Base-by-base conservation (phyloP, 345 rosid genomes). In the Arabis alpina region DNA sequence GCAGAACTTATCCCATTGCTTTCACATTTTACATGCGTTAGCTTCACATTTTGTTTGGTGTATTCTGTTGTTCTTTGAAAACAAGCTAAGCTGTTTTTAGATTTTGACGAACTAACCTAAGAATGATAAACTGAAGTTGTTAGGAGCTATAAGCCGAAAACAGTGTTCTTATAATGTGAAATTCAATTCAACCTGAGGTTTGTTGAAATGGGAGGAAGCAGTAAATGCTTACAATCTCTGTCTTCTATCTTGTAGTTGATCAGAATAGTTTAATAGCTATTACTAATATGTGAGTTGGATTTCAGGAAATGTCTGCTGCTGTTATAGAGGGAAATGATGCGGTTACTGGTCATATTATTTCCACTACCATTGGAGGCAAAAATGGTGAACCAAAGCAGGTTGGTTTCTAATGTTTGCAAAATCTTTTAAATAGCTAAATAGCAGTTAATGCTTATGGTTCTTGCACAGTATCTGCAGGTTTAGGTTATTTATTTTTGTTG, bases 301-400 rank as follows among this genome's bases (percentile, higher is more conserved):
- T 73, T 68, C 77, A 87, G 96, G 88, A 87, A 65, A 80, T 84
- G 86, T 51, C 88, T 28, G 81, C 85, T 36, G 71, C 87, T 54
- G 85, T 85, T 54, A 55, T 80, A 10, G 83, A 84, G 74, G 81
- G 81, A 12, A 87, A 84, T 49, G 89, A 83, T 75, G 83, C 89
- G 2, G 84, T 84, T 40, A 83, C 85, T 0, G 93, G 96, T 64
- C 96, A 89, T 61, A 83, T 87, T 32, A 89, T 89, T 59, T 84
- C 89, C 8, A 89, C 93, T 45, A 89, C 96, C n/a, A 83, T 87
- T 14, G 96, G 91, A n/a, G 96, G 96, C 57, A 86, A 86, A 85
- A 89, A 86, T 54, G 96, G 96, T 32, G 89, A 89, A 82, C 88
- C 89, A 3, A 89, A 89, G 72, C 90, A 71, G 93, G 93, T 87